Percentiles rank a stretch among this genome's conserved stretches.
Conservation (phyloP, 192 early-diverging fungal genomes). For the Podila horticola region DNA sequence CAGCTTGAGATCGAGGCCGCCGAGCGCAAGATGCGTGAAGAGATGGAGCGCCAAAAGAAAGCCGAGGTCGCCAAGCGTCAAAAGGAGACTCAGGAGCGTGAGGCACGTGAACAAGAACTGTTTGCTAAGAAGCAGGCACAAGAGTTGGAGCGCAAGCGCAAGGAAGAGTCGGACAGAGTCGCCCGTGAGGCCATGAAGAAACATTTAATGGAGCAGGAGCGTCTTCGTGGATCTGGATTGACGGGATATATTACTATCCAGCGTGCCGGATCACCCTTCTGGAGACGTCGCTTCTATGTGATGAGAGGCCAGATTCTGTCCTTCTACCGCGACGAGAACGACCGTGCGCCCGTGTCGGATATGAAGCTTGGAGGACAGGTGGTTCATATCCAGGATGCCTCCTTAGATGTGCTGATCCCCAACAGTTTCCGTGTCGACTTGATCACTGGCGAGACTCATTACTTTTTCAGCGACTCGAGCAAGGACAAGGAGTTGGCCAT, state of each 20-base stretch:
- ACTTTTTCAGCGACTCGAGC: conserved; percentile 59
- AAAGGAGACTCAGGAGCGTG: conserved; percentile 39
- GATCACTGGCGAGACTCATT: conserved; percentile 52
- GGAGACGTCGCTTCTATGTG: conserved; percentile 69
- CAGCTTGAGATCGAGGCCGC: conserved; percentile 44
- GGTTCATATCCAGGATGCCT: conserved; percentile 52
- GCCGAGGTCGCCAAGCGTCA: conserved; percentile 46
- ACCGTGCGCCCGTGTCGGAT: conserved; percentile 50
- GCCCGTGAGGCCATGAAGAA: conserved; percentile 55
- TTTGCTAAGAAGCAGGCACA: conserved; percentile 51
- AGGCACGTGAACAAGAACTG: conserved; percentile 34
- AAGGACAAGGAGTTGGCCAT: conserved; percentile 55
- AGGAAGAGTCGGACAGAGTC: conserved; percentile 48
- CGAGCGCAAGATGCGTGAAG: conserved; percentile 38
- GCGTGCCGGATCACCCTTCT: conserved; percentile 59
- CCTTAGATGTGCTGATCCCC: conserved; percentile 60
- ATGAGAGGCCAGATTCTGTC: conserved; percentile 60
- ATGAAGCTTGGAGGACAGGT: conserved; percentile 54
- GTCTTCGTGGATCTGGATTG: conserved; percentile 47
- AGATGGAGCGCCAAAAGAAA: conserved; percentile 51
- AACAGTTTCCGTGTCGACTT: conserved; percentile 63
- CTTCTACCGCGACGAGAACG: conserved; percentile 60
- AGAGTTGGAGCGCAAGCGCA: conserved; percentile 65
- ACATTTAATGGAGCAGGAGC: conserved; percentile 55
- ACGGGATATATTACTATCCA: conserved; percentile 59